phyloP scores from a whole-genome alignment of 495 filamentous ascomycete genomes.

The Neurospora sp. region DNA sequence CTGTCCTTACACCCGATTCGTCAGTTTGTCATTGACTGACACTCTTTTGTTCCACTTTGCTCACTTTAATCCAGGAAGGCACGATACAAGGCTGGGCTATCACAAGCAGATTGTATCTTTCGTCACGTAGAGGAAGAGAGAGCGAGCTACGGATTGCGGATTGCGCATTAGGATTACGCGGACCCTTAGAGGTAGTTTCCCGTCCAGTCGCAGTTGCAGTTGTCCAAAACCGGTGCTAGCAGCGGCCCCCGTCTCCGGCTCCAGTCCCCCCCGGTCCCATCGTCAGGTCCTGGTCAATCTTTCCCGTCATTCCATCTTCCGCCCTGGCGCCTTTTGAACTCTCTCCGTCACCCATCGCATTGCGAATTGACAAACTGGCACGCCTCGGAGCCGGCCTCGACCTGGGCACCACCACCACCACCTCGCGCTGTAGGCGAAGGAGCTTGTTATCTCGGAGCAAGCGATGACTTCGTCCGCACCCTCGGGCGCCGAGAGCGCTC shows the following conservation, averaged over 20 bases:
- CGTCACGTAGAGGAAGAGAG: not conserved
- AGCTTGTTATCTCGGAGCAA: slow-evolving; percentile 21
- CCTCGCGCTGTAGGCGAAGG: slow-evolving; percentile 19
- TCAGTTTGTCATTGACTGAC: not conserved
- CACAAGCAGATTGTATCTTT: not conserved
- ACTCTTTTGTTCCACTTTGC: not conserved
- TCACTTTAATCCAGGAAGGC: not conserved
- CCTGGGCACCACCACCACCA: slow-evolving; percentile 2
- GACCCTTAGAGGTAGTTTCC: not conserved
- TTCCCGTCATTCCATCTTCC: not conserved
- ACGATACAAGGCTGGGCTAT: not conserved
- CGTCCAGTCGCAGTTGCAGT: not conserved
- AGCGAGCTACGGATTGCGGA: not conserved
- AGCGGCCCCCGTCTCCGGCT: not conserved
- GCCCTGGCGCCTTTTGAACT: not conserved
- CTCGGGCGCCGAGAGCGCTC: slow-evolving; percentile 10
- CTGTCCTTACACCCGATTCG: not conserved
- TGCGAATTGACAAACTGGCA: not conserved
- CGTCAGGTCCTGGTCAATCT: not conserved
- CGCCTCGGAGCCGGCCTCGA: not conserved
- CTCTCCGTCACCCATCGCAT: not conserved
- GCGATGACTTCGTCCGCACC: slow-evolving; percentile 28
- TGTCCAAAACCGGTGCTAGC: not conserved
- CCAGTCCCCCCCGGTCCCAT: not conserved
- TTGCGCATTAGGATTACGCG: not conserved